Base-by-base conservation (phyloP, 441 rosid species). In the Erysimum cheiri region DNA sequence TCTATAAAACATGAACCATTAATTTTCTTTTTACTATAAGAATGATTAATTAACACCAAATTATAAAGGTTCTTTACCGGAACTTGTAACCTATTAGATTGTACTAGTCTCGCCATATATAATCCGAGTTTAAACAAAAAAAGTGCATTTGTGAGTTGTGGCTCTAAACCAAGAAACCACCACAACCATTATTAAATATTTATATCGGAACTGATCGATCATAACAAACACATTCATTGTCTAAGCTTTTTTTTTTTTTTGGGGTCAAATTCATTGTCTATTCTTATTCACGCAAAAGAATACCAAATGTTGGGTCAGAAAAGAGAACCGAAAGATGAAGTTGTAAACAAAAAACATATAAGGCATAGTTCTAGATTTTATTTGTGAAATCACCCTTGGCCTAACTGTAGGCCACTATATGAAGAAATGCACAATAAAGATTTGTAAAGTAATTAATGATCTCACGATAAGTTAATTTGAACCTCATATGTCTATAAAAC, bases 281-380 rank as follows among this genome's bases (percentile, higher is more conserved):
- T 9, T 56, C 64, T 24, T 44, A 44, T 33, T 57, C 31, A n/a
- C 13, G 64, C 35, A 46, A 22, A 3, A 33, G 37, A n/a, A 14
- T 57, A 26, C 57, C 39, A 44, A 46, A 43, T 67, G 63, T 55
- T 41, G 19, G 62, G 32, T 31, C 41, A 41, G 29, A 15, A 13
- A 19, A 17, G 32, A 41, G 29, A 15, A 19, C 8, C 6, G 37
- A 49, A 49, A 36, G 1, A 50, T 64, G 32, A 66, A 31, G 12
- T 43, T 61, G 4, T 5, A n/a, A 6, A 29, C 5, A 53, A 53
- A 53, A 29, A 28, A 28, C 36, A 13, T 19, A 36, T 12, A 33
- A 15, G 28, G n/a, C 17, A n/a, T n/a, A n/a, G 7, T 53, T 53
- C 17, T 50, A 19, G 22, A 19, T 19, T 19, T 15, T n/a, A 26